Percentiles rank a stretch among this genome's conserved stretches.
These are phyloP conservation scores for Pichia nanzhaoensis DNA, from an alignment of 805 yeast species.

Conservation along the genomic window DNA sequence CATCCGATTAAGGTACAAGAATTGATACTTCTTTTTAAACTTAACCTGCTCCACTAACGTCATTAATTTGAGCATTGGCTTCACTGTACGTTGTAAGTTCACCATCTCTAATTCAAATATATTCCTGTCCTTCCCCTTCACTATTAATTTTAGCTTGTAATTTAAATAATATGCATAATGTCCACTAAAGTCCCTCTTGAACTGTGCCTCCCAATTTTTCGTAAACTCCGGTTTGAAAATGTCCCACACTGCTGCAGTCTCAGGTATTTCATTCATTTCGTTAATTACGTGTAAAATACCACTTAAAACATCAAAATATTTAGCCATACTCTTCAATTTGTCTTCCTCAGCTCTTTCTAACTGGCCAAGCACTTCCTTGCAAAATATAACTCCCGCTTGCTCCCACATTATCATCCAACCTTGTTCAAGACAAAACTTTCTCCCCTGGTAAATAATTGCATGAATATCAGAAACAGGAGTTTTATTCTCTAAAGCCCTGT, in stretches of 20 bases:
- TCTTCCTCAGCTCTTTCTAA: slow-evolving; percentile 1
- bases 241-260: background rate
- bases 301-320: slow-evolving; percentile 1
- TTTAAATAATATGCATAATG: slow-evolving; percentile 5
- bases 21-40: slow-evolving; percentile 1
- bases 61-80: background rate
- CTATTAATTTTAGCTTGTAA: slow-evolving; percentile 2
- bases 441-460: background rate
- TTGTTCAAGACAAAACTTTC: too few relatives aligned
- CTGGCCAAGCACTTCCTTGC: too few relatives aligned
- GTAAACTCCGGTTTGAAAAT: background rate
- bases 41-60: background rate
- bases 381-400: too few relatives aligned
- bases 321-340: slow-evolving; percentile 6
- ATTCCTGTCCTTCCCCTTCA: slow-evolving; percentile 6
- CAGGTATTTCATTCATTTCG: background rate
- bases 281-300: background rate
- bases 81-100: background rate
- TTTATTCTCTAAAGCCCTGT: too few relatives aligned
- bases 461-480: background rate
- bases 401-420: too few relatives aligned
- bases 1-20: slow-evolving; percentile 2
- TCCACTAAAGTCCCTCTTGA: slow-evolving; percentile 2
- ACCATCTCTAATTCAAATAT: slow-evolving; percentile 1
- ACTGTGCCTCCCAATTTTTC: background rate